Conservation (phyloP, 1,284 basidiomycete species). For the Coriolopsis trogii region DNA sequence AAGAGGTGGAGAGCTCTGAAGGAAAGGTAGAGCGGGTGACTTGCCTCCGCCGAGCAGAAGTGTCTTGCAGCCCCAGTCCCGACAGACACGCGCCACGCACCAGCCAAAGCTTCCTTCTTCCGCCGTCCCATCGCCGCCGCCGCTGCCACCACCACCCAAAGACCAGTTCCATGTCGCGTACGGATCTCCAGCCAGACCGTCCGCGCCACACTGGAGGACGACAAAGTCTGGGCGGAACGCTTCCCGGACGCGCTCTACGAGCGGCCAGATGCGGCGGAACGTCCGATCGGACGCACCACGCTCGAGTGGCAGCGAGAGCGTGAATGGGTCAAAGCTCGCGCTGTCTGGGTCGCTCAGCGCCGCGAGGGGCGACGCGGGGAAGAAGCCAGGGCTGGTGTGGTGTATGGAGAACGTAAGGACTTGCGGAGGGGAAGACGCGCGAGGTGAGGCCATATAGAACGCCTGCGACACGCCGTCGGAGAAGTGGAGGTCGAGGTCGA, state of each 20-base stretch:
- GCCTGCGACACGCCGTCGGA: slow-evolving; percentile 87
- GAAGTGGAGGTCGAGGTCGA: slow-evolving; percentile 92
- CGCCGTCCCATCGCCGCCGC: too few species aligned
- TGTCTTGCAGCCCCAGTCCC: slow-evolving; percentile 60
- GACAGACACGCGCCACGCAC: slow-evolving; percentile 60
- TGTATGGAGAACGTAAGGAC: slow-evolving; percentile 87
- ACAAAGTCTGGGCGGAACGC: slow-evolving; percentile 79
- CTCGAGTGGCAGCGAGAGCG: slow-evolving; percentile 74
- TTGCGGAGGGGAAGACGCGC: slow-evolving; percentile 40
- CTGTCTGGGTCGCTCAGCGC: slow-evolving; percentile 46
- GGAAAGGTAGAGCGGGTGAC: too few species aligned
- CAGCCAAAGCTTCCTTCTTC: slow-evolving; percentile 70
- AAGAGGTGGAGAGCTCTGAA: too few species aligned
- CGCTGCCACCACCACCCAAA: slow-evolving; percentile 54
- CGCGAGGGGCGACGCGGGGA: slow-evolving; percentile 66
- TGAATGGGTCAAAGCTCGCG: slow-evolving; percentile 66
- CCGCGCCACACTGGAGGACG: slow-evolving; percentile 85
- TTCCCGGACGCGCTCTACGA: slow-evolving; percentile 61
- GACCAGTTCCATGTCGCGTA: slow-evolving; percentile 81
- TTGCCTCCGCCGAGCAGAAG: slow-evolving; percentile 69
- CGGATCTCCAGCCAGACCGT: slow-evolving; percentile 85
- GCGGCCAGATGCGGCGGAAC: slow-evolving; percentile 63
- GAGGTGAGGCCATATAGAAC: slow-evolving; percentile 48
- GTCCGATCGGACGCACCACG: slow-evolving; percentile 67
- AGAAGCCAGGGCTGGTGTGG: slow-evolving; percentile 82